A percentile compares a stretch with the other conserved stretches of the same genome.
Evolutionary conservation across 345 rosid species (phyloP).

Genomic region (Brassica rapa): DNA sequence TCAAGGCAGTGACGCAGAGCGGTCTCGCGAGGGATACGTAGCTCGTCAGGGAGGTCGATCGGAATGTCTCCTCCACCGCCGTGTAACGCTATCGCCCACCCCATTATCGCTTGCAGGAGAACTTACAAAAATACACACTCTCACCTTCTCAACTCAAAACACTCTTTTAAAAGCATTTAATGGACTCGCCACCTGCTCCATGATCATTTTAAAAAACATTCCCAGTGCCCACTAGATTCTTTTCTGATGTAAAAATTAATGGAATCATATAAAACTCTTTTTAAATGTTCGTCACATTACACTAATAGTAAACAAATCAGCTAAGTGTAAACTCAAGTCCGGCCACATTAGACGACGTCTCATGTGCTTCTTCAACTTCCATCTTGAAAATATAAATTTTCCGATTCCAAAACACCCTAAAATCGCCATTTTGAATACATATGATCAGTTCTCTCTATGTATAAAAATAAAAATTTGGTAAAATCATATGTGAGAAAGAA

Average conservation of each 20-base stretch:
- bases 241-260: background rate
- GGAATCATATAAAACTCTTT: background rate
- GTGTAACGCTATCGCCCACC: slow-evolving; percentile 95
- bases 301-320: background rate
- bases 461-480: background rate
- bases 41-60: slow-evolving; percentile 51
- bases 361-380: slow-evolving; percentile 14
- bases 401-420: slow-evolving; percentile 74
- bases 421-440: background rate
- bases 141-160: background rate
- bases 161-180: background rate
- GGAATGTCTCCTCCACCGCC: slow-evolving; percentile 90
- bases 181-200: background rate
- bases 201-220: background rate
- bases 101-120: slow-evolving; percentile 40
- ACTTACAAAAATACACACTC: background rate
- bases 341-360: background rate
- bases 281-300: background rate
- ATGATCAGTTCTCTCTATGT: slow-evolving; percentile 16
- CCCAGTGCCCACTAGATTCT: background rate
- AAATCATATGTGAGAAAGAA: slow-evolving; percentile 6
- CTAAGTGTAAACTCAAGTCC: slow-evolving; percentile 1
- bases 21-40: slow-evolving; percentile 70
- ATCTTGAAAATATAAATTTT: slow-evolving; percentile 50
- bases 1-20: slow-evolving; percentile 86